Base-by-base conservation (phyloP, 202 grass and related monocot species). In the Carex arenaria region DNA sequence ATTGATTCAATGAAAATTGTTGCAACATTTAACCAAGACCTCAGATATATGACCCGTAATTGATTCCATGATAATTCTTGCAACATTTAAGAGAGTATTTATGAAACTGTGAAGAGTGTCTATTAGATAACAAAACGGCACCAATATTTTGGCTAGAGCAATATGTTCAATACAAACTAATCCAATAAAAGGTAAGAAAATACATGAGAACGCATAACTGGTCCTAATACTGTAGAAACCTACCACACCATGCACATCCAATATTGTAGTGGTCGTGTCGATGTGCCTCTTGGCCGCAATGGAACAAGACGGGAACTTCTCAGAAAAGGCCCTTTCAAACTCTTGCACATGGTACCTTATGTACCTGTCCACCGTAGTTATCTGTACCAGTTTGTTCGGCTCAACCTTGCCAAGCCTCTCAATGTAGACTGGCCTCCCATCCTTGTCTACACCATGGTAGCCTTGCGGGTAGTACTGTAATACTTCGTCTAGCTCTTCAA, bases 221-320 rank as follows among this genome's bases (percentile, higher is more conserved):
- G 6, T 78, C 3, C 23, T 76, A 18, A 31, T 31, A 34, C 17
- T 14, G 19, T 28, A 64, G 19, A 34, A 91, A 93, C 89, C 15
- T 93, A 97, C 95, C 92, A 97, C 95, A n/a, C 95, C 95, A 61
- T 97, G 87, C 64, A 97, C 95, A 90, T 97, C 95, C 75, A 97
- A 71, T 89, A 97, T 97, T 72, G 95, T 97, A 62, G 95, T 94
- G 40, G 90, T 91, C 53, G 92, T 94, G 65, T 90, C 92, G 61
- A 97, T 87, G 77, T 94, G 95, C 81, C 89, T 93, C 94, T 97
- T 93, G 81, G 87, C 87, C 61, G 92, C 78, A 91, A 97, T 72
- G 61, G 90, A 91, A 67, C 95, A 97, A 82, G 95, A 90, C 55
- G 92, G 87, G 87, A 97, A 94, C 72, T 97, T 97, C 86, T 97